Base-by-base conservation (phyloP, 768 basidiomycete genomes). In the Hydnum rufescens region DNA sequence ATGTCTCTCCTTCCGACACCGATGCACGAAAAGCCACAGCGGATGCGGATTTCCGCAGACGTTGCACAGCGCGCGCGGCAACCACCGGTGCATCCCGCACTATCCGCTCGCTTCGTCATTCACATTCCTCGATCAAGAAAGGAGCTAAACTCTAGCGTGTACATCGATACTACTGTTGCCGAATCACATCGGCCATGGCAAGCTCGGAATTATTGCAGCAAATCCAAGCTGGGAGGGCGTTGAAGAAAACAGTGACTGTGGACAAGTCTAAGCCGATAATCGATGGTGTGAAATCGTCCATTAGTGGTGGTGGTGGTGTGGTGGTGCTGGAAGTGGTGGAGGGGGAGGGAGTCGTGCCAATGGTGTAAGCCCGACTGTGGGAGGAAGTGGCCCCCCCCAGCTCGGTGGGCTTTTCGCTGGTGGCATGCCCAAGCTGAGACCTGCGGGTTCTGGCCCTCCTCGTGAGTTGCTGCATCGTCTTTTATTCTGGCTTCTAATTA, bases 341-440 rank as follows among this genome's bases (percentile, higher is more conserved):
- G 66, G 60, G 32, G 61, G 44, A 44, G 63, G 54, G n/a, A 59
- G 57, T 18, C 57, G 65, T 22, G 58, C 58, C 13, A 72, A 70
- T 36, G 64, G 60, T n/a, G 60, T 60, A 25, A 55, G 65, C 34
- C 47, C 58, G 25, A 46, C 57, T 19, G 52, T 34, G 28, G 44
- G 44, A 16, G 68, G 64, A 4, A 67, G 62, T n/a, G 77, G 71
- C 4, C 77, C 87, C 26, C 84, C 86, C 25, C 87, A 90, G 63
- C 68, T 92, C 3, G 89, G 77, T 30, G 80, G 76, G 1, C 65
- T 95, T 6, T 92, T 95, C 61, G 87, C 89, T 43, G 88, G 86
- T 16, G 89, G 90, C 1, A 78, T 93, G 70, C 90, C 90, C 3
- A 90, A 84, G 62, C 63, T 93, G 60, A 92, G 82, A 69, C 76